A percentile compares a stretch with the other conserved stretches of the same genome.
Conservation (phyloP, 495 filamentous ascomycete species). For the Aspergillus nidulans region DNA sequence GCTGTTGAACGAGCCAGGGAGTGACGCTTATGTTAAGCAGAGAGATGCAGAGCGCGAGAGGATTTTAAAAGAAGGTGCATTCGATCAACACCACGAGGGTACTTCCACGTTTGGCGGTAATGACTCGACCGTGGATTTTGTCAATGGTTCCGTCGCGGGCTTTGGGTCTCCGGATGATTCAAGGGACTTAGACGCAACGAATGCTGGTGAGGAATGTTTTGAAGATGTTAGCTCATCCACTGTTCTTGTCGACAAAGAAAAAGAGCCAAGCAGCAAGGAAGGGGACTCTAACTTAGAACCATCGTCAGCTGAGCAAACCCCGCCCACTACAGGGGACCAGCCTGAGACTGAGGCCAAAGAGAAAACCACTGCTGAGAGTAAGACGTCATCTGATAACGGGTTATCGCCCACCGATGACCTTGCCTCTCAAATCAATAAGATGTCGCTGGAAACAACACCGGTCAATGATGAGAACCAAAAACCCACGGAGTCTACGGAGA, state of each 20-base stretch:
- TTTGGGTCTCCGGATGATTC: constrained; percentile 42
- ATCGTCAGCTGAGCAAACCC: neutral
- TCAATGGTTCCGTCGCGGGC: constrained; percentile 32
- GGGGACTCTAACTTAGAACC: constrained; percentile 9
- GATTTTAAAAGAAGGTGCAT: constrained; percentile 63
- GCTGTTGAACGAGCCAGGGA: constrained; percentile 86
- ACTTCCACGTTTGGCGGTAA: constrained; percentile 41
- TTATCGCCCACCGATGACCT: constrained; percentile 49
- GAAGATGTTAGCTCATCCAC: constrained; percentile 78
- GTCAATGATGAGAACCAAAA: constrained; percentile 7
- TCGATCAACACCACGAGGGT: constrained; percentile 36
- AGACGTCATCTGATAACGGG: constrained; percentile 27
- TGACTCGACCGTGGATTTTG: constrained; percentile 45
- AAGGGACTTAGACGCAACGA: constrained; percentile 62
- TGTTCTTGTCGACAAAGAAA: constrained; percentile 61
- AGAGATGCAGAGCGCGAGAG: constrained; percentile 79
- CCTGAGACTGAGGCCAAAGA: constrained; percentile 20
- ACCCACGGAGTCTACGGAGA: constrained; percentile 9
- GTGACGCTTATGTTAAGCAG: constrained; percentile 77
- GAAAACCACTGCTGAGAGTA: neutral
- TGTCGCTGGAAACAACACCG: constrained; percentile 45
- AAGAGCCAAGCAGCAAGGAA: constrained; percentile 25
- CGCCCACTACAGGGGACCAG: neutral
- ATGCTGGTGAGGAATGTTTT: constrained; percentile 83
- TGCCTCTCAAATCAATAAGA: constrained; percentile 45